Base-by-base conservation (phyloP, 805 yeast genomes). In the Sugiyamaella floridensis region DNA sequence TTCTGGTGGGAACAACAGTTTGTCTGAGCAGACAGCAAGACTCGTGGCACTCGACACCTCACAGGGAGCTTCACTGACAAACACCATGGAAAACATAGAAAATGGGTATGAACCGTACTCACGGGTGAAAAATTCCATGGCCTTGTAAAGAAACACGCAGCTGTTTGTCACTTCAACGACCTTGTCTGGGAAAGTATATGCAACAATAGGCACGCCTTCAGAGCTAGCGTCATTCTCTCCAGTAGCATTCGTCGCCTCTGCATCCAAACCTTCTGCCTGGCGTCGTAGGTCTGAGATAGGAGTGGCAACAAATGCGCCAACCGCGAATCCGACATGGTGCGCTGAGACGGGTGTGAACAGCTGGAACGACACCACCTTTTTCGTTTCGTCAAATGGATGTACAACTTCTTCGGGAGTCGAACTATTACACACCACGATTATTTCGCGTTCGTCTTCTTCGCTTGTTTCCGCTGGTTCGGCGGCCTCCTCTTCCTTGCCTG, bases 91-190 rank as follows among this genome's bases (percentile, higher is more conserved):
- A 62, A 85, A 89, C 20, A 93, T 82, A 15, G 89, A 80, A 63
- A 88, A 92, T 0, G 99, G 98, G 58, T 82, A 95, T 0, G 97
- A 86, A 4, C 97, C 97, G 67, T 85, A 93, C 59, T 90, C 96
- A 58, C 85, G 82, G 49, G 89, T 82, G 60, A 81, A 89, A 63
- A 77, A 89, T 55, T 89, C 95, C 62, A 93, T 74, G 0, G 95
- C 95, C 60, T 79, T 82, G 59, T 81, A 81, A 5, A 90, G 72
- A 47, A 89, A 85, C 8, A 86, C 72, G 32, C 95, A 85, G 0
- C 96, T 80, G 62, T 90, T 90, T 20, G 75, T 60, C 11, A 83
- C 83, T 64, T 78, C 68, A 44, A 76, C 73, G 52, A 72, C 76
- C 40, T 73, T 76, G 0, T 82, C 83, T 0, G 89, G 84, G 2